Percentiles rank a stretch among this genome's conserved stretches.
phyloP scores from a whole-genome alignment of 2,329 filamentous ascomycete genomes.

The Apiospora aurea region DNA sequence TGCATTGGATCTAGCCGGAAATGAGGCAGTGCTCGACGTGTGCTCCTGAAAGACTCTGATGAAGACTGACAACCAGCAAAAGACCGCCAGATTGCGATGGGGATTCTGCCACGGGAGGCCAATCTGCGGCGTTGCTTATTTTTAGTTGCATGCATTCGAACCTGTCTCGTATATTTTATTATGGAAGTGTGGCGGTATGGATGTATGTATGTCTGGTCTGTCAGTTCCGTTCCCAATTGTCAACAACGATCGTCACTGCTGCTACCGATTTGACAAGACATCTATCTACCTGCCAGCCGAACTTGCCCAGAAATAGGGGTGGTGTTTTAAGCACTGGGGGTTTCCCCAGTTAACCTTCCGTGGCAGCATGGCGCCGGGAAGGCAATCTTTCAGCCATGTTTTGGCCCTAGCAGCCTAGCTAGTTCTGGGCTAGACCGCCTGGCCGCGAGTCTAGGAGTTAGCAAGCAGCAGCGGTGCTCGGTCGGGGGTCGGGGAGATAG shows the following conservation, averaged over 20 bases:
- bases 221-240: background rate
- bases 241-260: background rate
- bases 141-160: background rate
- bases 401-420: constrained; percentile 7
- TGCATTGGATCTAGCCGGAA: constrained; percentile 6
- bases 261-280: background rate
- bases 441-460: background rate
- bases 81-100: constrained; percentile 7
- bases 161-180: background rate
- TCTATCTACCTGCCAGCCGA: no score
- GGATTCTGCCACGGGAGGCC: background rate
- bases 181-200: background rate
- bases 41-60: background rate
- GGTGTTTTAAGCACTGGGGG: background rate
- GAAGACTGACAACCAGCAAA: background rate
- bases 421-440: background rate
- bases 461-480: background rate
- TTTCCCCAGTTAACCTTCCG: constrained; percentile 11
- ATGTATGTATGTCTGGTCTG: background rate
- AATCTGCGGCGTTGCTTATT: background rate
- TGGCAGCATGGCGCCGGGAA: constrained; percentile 18
- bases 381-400: constrained; percentile 15
- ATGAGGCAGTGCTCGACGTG: background rate
- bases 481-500: background rate
- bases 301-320: background rate